These are phyloP conservation scores for Nepenthes mirabilis DNA, from an alignment of 148 eudicot genomes.

Conservation along the genomic window DNA sequence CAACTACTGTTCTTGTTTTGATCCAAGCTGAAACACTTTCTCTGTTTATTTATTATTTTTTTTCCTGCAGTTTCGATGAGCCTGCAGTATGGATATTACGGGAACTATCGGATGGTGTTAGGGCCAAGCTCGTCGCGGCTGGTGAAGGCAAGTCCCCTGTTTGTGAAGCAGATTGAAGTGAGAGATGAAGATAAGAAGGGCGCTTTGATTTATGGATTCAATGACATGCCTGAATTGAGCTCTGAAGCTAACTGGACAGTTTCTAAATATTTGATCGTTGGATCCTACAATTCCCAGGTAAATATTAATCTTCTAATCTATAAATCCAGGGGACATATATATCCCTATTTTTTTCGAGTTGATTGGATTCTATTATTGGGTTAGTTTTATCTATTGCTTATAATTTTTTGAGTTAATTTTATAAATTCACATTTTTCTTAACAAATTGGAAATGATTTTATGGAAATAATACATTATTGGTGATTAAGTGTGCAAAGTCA, in stretches of 20 bases:
- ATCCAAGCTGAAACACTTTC: constrained; percentile 1
- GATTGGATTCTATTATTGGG: too few relatives aligned
- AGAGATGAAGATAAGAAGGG: constrained; percentile 18
- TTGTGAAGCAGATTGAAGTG: constrained; percentile 21
- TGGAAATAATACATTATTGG: too few relatives aligned
- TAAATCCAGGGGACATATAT: too few relatives aligned
- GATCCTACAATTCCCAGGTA: constrained; percentile 27
- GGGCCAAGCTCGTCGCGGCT: constrained; percentile 35
- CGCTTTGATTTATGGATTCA: constrained; percentile 22
- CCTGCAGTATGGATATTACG: constrained; percentile 24
- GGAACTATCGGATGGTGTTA: constrained; percentile 22
- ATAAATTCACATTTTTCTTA: too few relatives aligned
- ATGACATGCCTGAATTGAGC: constrained; percentile 21
- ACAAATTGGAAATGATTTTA: too few relatives aligned
- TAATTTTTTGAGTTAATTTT: too few relatives aligned
- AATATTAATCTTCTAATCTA: too few relatives aligned
- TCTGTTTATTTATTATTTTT: not conserved
- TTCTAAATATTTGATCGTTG: constrained; percentile 20
- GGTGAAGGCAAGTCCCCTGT: constrained; percentile 19
- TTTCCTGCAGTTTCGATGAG: constrained; percentile 24
- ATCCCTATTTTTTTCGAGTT: too few relatives aligned
- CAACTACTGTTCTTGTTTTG: not conserved
- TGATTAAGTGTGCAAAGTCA: too few relatives aligned
- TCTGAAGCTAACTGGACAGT: constrained; percentile 17
- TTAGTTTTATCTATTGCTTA: too few relatives aligned